phyloP scores from a whole-genome alignment of 148 eudicot species.

The Camellia granthamiana region DNA sequence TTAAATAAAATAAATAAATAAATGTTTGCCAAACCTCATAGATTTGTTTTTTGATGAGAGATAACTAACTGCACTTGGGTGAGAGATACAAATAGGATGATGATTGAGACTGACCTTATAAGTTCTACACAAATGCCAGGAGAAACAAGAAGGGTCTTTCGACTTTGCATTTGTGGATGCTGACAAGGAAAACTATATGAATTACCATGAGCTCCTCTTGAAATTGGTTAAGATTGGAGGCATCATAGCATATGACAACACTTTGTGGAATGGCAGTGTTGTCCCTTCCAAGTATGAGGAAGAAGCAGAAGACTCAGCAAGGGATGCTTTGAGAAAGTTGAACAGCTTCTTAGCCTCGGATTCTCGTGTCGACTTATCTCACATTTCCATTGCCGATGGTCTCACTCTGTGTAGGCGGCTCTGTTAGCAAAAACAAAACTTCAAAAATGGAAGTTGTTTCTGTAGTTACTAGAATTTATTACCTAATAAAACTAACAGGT shows the following conservation, averaged over 20 bases:
- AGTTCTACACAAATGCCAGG: constrained; percentile 10
- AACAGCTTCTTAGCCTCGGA: constrained; percentile 25
- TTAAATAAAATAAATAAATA: too few relatives aligned
- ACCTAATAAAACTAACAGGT: too few relatives aligned
- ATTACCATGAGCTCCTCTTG: constrained; percentile 35
- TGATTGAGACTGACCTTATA: neutral
- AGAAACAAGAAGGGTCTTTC: constrained; percentile 18
- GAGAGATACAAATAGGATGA: too few relatives aligned
- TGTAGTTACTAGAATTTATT: too few relatives aligned
- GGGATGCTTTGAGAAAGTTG: constrained; percentile 18
- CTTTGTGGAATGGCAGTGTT: constrained; percentile 24
- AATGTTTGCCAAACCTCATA: too few relatives aligned
- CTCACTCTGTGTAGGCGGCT: constrained; percentile 26
- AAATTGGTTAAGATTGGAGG: constrained; percentile 43
- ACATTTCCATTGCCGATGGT: constrained; percentile 23
- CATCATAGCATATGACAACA: constrained; percentile 26
- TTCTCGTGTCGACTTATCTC: constrained; percentile 21
- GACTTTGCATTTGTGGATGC: constrained; percentile 50
- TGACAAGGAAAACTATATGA: constrained; percentile 35
- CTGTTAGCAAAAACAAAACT: neutral
- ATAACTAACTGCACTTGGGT: neutral
- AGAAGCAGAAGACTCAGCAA: neutral
- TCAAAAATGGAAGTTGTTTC: too few relatives aligned
- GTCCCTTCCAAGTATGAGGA: neutral
- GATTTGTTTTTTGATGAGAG: too few relatives aligned